A percentile compares a stretch with the other conserved stretches of the same genome.
These are phyloP conservation scores for Coemansia erecta DNA, from an alignment of 192 early-diverging fungal species.

Conservation along the genomic window DNA sequence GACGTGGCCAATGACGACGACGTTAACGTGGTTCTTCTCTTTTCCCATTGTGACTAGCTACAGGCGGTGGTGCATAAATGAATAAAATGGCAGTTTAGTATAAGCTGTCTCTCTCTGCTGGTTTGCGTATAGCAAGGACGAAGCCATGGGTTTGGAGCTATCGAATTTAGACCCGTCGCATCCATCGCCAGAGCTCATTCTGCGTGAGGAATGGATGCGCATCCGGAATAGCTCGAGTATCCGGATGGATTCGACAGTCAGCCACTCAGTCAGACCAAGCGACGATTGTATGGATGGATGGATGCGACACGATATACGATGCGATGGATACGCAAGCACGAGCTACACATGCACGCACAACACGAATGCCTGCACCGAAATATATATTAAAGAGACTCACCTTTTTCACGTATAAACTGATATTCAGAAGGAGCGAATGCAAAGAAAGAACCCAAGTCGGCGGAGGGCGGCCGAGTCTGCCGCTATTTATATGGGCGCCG, in stretches of 20 bases:
- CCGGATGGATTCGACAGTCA: conserved; percentile 6
- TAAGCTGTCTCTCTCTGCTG: too few species aligned
- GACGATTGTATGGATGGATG: conserved; percentile 3
- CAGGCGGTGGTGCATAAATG: not conserved
- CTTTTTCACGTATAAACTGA: conserved; percentile 29
- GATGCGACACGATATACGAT: conserved; percentile 4
- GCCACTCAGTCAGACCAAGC: too few species aligned
- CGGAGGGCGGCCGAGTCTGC: not conserved
- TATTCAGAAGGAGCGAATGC: conserved; percentile 46
- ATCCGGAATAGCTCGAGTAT: too few species aligned
- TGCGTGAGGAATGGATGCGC: not conserved
- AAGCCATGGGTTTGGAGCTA: not conserved
- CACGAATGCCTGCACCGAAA: not conserved
- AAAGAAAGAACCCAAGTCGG: conserved; percentile 12
- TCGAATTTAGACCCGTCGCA: too few species aligned
- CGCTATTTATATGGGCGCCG: conserved; percentile 18
- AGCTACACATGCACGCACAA: not conserved
- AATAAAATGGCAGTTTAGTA: not conserved
- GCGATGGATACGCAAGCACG: not conserved
- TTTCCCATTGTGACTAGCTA: conserved; percentile 66
- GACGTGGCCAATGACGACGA: conserved; percentile 99
- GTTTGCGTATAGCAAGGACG: not conserved
- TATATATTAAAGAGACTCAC: conserved; percentile 21
- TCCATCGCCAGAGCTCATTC: not conserved
- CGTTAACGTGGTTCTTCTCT: conserved; percentile 90